Evolutionary conservation across 169 alveolate genomes (phyloP), one percentile per base, ranked within the genome.

Genomic region (Neospora caninum): DNA sequence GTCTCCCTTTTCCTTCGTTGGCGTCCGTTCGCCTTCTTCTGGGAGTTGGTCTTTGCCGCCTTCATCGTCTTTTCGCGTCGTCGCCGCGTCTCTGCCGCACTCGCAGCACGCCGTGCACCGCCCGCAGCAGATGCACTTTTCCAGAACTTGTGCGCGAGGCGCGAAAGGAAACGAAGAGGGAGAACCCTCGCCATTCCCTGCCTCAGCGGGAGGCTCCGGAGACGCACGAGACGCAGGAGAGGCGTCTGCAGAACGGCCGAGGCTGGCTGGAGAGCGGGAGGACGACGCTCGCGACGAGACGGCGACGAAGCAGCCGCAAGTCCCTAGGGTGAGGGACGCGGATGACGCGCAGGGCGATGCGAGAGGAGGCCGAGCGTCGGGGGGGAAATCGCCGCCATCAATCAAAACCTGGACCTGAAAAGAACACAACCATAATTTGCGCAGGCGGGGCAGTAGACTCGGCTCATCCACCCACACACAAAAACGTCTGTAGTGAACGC

Each of bases 291-390:
- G n/a, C 45, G 86, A 1, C 9, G 43, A 78, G 45, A 78, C 27
- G 31, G 39, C 22, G 86, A 78, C 86, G 86, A 78, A 78, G 86
- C 86, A 78, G 18, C 86, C 86, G 45, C 86, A 78, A 16, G 22
- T 20, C 45, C 43, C 86, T 10, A 78, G 86, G 39, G 86, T 78
- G 20, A 78, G 4, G 29, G 39, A 20, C 29, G 86, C 27, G 39
- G 86, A 20, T 0, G 86, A 78, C 22, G 73, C 18, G 27, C 27
- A 38, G 31, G 86, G 45, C 7, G 39, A 16, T 6, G 86, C 22
- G 45, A 78, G 39, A 20, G 22, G 41, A 43, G 86, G 86, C 27
- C 86, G 86, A 20, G 39, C 41, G 39, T 78, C 43, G 4, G 39
- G 27, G 4, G 86, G 86, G 45, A 78, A 1, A n/a, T 78, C 45